These are phyloP conservation scores for Murraya paniculata DNA, from an alignment of 345 rosid genomes.

Conservation along the genomic window DNA sequence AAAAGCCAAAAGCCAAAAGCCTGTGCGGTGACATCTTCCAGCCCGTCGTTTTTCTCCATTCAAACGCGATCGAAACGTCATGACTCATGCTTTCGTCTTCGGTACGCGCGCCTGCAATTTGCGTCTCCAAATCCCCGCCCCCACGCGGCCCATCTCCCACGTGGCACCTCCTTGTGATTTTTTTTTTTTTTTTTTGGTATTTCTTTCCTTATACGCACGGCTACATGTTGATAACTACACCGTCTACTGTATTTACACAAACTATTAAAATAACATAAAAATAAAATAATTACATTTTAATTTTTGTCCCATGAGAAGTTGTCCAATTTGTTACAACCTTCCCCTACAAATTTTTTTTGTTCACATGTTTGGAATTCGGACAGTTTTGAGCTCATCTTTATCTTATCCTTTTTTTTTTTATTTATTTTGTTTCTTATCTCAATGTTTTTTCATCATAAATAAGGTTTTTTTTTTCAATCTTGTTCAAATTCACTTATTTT, in stretches of 20 bases:
- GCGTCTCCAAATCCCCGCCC: neutral
- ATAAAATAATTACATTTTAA: neutral
- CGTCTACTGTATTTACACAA: neutral
- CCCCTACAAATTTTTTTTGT: neutral
- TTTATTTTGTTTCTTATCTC: too few relatives aligned
- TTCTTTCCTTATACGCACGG: neutral
- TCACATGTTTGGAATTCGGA: neutral
- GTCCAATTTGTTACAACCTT: neutral
- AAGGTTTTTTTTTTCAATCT: too few relatives aligned
- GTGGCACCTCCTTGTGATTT: neutral
- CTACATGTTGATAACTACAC: neutral
- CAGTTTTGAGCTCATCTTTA: neutral
- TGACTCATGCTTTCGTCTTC: neutral
- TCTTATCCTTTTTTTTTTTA: too few relatives aligned
- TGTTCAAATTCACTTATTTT: too few relatives aligned
- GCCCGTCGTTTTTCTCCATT: neutral
- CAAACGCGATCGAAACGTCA: slow-evolving; percentile 1
- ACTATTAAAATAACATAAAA: neutral
- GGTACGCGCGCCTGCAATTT: neutral
- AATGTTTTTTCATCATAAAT: too few relatives aligned
- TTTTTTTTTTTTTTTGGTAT: too few relatives aligned
- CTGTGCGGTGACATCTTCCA: neutral
- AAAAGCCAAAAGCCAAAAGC: too few relatives aligned
- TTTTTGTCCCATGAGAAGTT: neutral
- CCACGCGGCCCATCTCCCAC: neutral